These are phyloP conservation scores for Dictyostelium intermedium DNA, from an alignment of 78 protist species.

Conservation along the genomic window DNA sequence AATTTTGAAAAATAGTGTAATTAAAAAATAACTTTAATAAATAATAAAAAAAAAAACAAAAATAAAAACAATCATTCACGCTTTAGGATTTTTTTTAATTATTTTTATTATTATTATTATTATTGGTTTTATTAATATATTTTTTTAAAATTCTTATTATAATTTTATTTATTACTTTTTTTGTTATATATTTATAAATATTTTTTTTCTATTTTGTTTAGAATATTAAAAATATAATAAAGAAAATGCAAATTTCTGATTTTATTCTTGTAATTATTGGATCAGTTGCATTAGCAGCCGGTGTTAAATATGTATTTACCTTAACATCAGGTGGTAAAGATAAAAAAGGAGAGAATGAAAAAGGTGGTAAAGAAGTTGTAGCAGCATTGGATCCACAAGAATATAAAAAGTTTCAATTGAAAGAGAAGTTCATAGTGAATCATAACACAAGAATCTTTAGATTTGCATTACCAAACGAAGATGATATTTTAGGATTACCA, in stretches of 20 bases:
- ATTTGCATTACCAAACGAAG: constrained; percentile 54
- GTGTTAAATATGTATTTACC: constrained; percentile 20
- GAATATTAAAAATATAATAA: not conserved
- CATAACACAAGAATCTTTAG: constrained; percentile 72
- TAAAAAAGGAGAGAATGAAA: not conserved
- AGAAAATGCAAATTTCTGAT: not conserved
- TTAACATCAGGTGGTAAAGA: not conserved
- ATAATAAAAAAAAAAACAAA: not conserved
- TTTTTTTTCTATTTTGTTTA: not conserved
- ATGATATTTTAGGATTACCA: constrained; percentile 50
- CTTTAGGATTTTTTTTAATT: too few relatives aligned
- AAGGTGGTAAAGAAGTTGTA: not conserved
- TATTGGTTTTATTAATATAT: too few relatives aligned
- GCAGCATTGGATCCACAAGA: constrained; percentile 43
- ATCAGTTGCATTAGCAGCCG: constrained; percentile 8
- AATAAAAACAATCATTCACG: not conserved
- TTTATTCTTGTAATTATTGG: constrained; percentile 24
- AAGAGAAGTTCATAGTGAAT: constrained; percentile 59
- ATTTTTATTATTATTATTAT: too few relatives aligned
- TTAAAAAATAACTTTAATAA: too few relatives aligned
- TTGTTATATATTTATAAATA: not conserved
- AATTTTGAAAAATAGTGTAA: too few relatives aligned
- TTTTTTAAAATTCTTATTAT: not conserved
- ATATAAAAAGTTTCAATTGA: constrained; percentile 54
- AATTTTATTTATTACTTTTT: not conserved